These are phyloP conservation scores for Penicillium chermesinum DNA, from an alignment of 495 filamentous ascomycete genomes.

Conservation along the genomic window DNA sequence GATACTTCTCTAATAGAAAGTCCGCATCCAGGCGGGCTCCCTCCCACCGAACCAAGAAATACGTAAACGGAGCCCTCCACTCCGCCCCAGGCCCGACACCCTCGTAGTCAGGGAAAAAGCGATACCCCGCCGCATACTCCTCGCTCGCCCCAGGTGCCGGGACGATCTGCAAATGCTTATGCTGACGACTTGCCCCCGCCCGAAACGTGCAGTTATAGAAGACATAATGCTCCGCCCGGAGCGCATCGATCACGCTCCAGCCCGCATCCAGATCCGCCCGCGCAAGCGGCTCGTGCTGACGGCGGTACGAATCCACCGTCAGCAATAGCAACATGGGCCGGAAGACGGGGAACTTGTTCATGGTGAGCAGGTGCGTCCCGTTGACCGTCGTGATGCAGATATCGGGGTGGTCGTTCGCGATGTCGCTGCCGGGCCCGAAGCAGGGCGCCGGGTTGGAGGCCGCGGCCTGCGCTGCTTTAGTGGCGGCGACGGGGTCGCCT, in stretches of 20 bases:
- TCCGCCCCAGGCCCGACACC: neutral
- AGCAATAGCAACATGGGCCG: constrained; percentile 37
- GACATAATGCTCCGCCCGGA: constrained; percentile 16
- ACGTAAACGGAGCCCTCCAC: neutral
- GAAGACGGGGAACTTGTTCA: constrained; percentile 38
- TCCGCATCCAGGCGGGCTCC: neutral
- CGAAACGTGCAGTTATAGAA: constrained; percentile 35
- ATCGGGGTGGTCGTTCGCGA: constrained; percentile 14
- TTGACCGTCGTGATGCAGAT: constrained; percentile 9
- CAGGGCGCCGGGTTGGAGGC: neutral
- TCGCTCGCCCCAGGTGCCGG: constrained; percentile 15
- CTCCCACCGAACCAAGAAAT: constrained; percentile 8
- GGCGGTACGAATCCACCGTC: constrained; percentile 31
- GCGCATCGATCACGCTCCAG: constrained; percentile 12
- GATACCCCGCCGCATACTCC: constrained; percentile 7
- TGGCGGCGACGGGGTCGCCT: neutral
- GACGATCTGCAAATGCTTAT: constrained; percentile 43
- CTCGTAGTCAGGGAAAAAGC: constrained; percentile 11
- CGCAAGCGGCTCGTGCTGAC: constrained; percentile 27
- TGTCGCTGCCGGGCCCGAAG: constrained; percentile 13
- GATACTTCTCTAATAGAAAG: constrained; percentile 16
- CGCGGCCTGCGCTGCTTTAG: neutral
- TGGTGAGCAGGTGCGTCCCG: constrained; percentile 29
- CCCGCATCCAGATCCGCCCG: constrained; percentile 16
- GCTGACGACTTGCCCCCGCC: constrained; percentile 36